Conservation (phyloP, 768 basidiomycete genomes). For the Trametes cubensis region DNA sequence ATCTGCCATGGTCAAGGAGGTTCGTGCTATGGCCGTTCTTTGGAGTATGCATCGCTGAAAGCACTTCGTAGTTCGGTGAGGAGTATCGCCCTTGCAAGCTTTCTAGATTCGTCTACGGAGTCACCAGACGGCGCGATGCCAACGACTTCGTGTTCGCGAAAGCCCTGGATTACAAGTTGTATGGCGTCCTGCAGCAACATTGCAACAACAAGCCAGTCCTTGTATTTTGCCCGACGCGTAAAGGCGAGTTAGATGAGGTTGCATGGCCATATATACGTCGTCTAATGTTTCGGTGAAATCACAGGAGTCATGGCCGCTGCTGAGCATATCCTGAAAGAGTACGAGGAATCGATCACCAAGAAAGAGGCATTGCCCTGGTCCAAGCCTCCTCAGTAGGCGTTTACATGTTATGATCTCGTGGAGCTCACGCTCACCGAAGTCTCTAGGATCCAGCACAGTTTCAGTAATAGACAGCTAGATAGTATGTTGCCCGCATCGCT, state of each 20-base stretch:
- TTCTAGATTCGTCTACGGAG: constrained; percentile 70
- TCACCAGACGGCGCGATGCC: constrained; percentile 58
- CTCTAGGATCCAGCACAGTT: constrained; percentile 54
- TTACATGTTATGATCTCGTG: no score
- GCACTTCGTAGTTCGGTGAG: constrained; percentile 76
- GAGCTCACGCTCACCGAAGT: background rate
- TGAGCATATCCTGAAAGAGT: constrained; percentile 75
- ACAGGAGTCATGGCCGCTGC: constrained; percentile 61
- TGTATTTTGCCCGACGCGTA: constrained; percentile 87
- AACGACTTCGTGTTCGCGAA: constrained; percentile 83
- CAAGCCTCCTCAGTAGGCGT: constrained; percentile 53
- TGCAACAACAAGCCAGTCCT: constrained; percentile 82
- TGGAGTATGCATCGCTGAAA: background rate
- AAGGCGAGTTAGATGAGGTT: constrained; percentile 66
- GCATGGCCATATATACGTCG: no score
- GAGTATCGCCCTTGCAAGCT: constrained; percentile 88
- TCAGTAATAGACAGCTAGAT: constrained; percentile 68
- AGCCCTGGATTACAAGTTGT: constrained; percentile 73
- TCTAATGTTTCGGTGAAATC: no score
- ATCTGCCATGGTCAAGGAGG: constrained; percentile 72
- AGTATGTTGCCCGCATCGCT: constrained; percentile 41
- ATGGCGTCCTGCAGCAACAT: constrained; percentile 69
- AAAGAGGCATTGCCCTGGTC: constrained; percentile 69
- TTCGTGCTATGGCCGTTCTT: constrained; percentile 29
- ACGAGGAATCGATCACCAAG: constrained; percentile 53